These are phyloP conservation scores for Cryptosporidium xiaoi DNA, from an alignment of 169 alveolate genomes.

Conservation along the genomic window DNA sequence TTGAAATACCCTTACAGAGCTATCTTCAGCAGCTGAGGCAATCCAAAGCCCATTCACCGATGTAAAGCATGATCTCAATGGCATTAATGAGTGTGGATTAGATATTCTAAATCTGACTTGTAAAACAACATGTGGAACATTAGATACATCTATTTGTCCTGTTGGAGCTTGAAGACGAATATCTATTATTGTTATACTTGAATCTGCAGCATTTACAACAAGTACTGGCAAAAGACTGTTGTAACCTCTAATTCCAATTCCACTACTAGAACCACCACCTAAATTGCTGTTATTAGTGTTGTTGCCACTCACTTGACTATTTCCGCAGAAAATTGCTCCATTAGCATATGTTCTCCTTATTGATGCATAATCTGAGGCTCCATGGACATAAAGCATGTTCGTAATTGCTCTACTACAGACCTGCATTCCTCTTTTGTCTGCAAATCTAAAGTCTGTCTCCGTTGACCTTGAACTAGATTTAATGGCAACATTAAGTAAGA, in stretches of 20 bases:
- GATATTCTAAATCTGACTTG: slow-evolving; percentile 50
- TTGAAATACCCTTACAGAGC: slow-evolving; percentile 66
- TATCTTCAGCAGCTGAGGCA: slow-evolving; percentile 56
- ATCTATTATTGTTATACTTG: slow-evolving; percentile 21
- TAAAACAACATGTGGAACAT: slow-evolving; percentile 64
- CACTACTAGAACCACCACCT: slow-evolving; percentile 60
- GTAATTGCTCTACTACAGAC: slow-evolving; percentile 86
- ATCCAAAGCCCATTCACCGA: slow-evolving; percentile 30
- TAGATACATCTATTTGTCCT: slow-evolving; percentile 66
- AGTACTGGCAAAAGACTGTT: slow-evolving; percentile 83
- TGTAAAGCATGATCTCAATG: slow-evolving; percentile 43
- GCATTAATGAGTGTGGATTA: slow-evolving; percentile 42
- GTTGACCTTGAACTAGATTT: slow-evolving; percentile 76
- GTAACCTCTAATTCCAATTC: slow-evolving; percentile 81
- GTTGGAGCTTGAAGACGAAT: slow-evolving; percentile 71
- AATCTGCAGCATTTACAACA: slow-evolving; percentile 81
- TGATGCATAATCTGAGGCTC: slow-evolving; percentile 40
- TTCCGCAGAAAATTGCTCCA: slow-evolving; percentile 58
- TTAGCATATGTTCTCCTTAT: slow-evolving; percentile 49
- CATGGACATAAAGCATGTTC: slow-evolving; percentile 83
- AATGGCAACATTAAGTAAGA: slow-evolving; percentile 62
- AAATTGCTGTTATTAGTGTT: slow-evolving; percentile 76
- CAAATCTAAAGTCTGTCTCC: slow-evolving; percentile 77
- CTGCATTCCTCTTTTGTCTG: slow-evolving; percentile 66
- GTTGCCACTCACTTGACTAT: slow-evolving; percentile 76